Evolutionary conservation across 2,329 filamentous ascomycete genomes (phyloP), one percentile per base, ranked within the genome.

Genomic region (Microdochium paspali): DNA sequence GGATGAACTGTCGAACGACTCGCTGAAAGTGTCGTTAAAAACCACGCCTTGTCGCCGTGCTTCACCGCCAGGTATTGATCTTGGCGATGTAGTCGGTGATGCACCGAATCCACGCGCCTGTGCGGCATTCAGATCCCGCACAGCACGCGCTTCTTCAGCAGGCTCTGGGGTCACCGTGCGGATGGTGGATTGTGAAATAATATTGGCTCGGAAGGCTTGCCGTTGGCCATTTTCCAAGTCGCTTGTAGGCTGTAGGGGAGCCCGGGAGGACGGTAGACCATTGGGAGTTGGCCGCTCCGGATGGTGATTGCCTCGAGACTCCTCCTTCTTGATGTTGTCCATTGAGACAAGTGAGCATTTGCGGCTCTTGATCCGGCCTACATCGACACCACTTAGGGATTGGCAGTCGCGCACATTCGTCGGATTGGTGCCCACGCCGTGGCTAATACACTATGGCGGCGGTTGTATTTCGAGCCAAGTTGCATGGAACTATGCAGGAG

Each of bases 121-220:
- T 10, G 23, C 42, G 3, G 12, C 42, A 18, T 26, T 44, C 7
- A 7, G 23, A 13, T 44, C 42, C 4, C 23, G 42, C 24, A 51
- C 43, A 47, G 46, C 44, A 28, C 53, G 51, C 25, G 53, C 57
- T 39, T 61, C 55, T 51, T 74, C 72, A 51, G 61, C 53, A 39
- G 65, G 66, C 40, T 88, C 84, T 54, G 84, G 82, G 51, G 83
- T 86, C 53, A 86, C 80, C 48, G 82, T 69, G 52, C 84, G 79
- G 57, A 84, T 77, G 43, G 76, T 77, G 53, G 62, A 58, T 54
- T 69, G 65, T 51, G 58, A 45, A 39, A 50, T 55, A 51, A 52
- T 51, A 49, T 51, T 55, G 46, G 63, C 52, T 44, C 58, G 61
- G 47, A 61, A 59, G 49, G 35, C n/a, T 12, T 21, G 35, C 18